These are phyloP conservation scores for Pichia sp. DNA, from an alignment of 1,139 yeast genomes.

Conservation along the genomic window DNA sequence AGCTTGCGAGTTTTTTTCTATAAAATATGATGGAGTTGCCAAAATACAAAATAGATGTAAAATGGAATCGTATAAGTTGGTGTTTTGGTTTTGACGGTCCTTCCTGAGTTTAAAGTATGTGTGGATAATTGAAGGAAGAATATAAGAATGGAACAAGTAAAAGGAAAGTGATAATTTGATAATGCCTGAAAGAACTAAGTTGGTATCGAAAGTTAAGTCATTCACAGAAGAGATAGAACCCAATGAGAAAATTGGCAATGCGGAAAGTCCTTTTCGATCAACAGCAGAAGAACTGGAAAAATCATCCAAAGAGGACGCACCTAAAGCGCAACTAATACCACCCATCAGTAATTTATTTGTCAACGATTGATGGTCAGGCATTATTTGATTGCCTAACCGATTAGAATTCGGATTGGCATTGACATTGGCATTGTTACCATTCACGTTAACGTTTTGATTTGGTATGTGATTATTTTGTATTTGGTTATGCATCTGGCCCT, in stretches of 20 bases:
- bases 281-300: conserved; percentile 21
- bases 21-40: background rate
- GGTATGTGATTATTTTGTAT: background rate
- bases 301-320: conserved; percentile 35
- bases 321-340: conserved; percentile 55
- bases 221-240: conserved; percentile 10
- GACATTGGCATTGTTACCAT: background rate
- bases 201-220: conserved; percentile 13
- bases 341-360: conserved; percentile 44
- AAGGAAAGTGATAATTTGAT: conserved; percentile 23
- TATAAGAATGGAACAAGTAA: conserved; percentile 20
- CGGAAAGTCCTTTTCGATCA: conserved; percentile 26
- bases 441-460: background rate
- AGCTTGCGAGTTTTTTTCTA: background rate
- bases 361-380: conserved; percentile 23
- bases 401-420: background rate
- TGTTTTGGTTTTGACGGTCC: background rate
- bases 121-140: conserved; percentile 18
- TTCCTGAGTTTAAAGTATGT: background rate
- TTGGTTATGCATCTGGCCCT: background rate
- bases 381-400: conserved; percentile 10
- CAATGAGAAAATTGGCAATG: conserved; percentile 29
- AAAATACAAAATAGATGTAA: background rate
- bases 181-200: conserved; percentile 21
- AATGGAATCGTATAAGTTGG: background rate